phyloP scores from a whole-genome alignment of 176 grass and related monocot genomes.

The Triticum urartu region DNA sequence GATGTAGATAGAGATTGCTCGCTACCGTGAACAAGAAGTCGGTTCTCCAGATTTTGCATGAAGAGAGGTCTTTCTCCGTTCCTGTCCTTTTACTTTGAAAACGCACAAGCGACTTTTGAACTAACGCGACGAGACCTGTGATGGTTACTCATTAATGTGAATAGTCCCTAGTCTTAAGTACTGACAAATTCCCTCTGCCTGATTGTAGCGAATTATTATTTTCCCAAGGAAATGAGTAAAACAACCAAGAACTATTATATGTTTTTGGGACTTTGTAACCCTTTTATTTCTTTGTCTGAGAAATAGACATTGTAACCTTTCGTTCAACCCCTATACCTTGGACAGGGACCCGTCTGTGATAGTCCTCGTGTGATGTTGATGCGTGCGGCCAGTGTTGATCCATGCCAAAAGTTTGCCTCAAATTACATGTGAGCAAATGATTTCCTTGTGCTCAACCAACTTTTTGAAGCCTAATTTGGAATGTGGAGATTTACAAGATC shows the following conservation, averaged over 20 bases:
- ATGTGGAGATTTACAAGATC: neutral
- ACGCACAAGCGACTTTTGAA: neutral
- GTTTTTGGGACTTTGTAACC: neutral
- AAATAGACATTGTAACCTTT: too few relatives aligned
- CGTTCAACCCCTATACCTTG: neutral
- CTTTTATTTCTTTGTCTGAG: too few relatives aligned
- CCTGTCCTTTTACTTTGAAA: neutral
- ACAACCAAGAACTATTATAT: neutral
- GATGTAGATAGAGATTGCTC: neutral
- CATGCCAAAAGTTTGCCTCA: neutral
- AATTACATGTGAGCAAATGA: neutral
- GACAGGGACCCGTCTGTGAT: neutral
- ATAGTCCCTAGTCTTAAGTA: neutral
- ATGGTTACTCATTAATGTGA: neutral
- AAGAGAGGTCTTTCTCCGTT: neutral
- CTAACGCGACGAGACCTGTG: neutral
- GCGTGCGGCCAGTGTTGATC: neutral
- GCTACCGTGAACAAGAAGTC: neutral
- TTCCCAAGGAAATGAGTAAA: neutral
- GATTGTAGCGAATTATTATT: neutral
- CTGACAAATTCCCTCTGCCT: neutral
- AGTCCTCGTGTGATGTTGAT: conserved; percentile 2
- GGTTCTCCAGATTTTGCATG: neutral
- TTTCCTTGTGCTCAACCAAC: neutral
- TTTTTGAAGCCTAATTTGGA: neutral